Base-by-base conservation (phyloP, 352 stramenopile species). In the Paralagenidium karlingii region DNA sequence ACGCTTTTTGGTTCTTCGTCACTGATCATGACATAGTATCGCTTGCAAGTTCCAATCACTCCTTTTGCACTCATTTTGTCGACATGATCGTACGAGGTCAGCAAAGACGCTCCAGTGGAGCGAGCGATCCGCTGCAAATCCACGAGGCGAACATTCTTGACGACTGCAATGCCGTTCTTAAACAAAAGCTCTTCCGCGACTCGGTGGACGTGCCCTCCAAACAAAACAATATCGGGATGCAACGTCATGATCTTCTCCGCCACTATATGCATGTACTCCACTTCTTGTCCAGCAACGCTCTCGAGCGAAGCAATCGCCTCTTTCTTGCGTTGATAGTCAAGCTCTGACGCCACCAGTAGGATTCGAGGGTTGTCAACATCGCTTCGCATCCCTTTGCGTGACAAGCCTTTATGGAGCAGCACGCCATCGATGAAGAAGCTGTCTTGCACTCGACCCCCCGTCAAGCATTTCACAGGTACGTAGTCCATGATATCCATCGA, bases 241-340 rank as follows among this genome's bases (percentile, higher is more conserved):
- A 90, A 53, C 28, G 71, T 89, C 62, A 86, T 61, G 28, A 92
- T 86, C 39, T 92, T 92, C 41, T 89, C 79, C 1, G 69, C 77
- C n/a, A 86, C 75, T 9, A 92, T 85, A 38, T 88, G 76, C 79
- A 92, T 92, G 51, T 92, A 92, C 60, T 92, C 79, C 24, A 86
- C 57, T 66, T 92, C 79, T 62, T 90, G 76, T 1, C 61, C 61
- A 0, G 76, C 79, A 20, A 92, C 79, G 42, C 67, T 82, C 47
- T 92, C 79, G 18, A 92, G 47, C 10, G 76, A 88, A 16, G 76
- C 75, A 15, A 92, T 85, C 4, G 56, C 68, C 26, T 88, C 74
- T 39, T 87, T 88, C 38, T 83, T 81, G 27, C 77, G 68, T 45
- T 92, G 79, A 22, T 88, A 92, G 34, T 92, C 79, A 13, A 92